Base-by-base conservation (phyloP, 768 basidiomycete species). In the Rhodotorula diobovata region DNA sequence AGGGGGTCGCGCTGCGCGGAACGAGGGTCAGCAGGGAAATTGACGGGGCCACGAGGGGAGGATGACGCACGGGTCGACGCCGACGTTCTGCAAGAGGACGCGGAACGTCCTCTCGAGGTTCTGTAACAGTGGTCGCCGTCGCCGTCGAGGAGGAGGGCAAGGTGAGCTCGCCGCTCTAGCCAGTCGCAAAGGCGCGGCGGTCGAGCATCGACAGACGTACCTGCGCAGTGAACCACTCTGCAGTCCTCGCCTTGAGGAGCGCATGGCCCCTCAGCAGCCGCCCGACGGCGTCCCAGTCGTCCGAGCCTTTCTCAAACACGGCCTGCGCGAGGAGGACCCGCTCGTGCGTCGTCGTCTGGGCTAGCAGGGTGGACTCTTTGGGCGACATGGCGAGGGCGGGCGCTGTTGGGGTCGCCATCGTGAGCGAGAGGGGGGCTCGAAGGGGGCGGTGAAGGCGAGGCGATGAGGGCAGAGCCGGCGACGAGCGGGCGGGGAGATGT, bases 311-410 rank as follows among this genome's bases (percentile, higher is more conserved):
- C 20, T 61, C 45, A 41, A 71, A 69, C 20, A 57, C 57, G 20
- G 60, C 70, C 21, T 75, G 73, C 7, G 70, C 70, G 63, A 75
- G 35, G 18, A 75, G 61, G 35, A 75, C 48, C 39, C 65, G 65
- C 48, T 68, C 63, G 53, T 59, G 61, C 28, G 64, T 66, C 9
- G 64, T 53, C 25, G 71, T 65, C 18, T 45, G 10, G 5, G 46
- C 23, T 54, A 74, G 69, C 1, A 67, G 62, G 7, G 34, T 45
- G 21, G 41, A 1, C 46, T 65, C 68, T 43, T 50, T 12, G 28
- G 62, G 43, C 9, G 60, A 11, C 39, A 55, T 35, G 35, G 28
- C 5, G n/a, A 35, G 60, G 4, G 68, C 58, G 35, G 53, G 34
- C 11, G 41, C 8, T n/a, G n/a, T n/a, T n/a, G n/a, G n/a, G 41